These are phyloP conservation scores for Neurospora sp. DNA, from an alignment of 495 filamentous ascomycete genomes.

Conservation along the genomic window DNA sequence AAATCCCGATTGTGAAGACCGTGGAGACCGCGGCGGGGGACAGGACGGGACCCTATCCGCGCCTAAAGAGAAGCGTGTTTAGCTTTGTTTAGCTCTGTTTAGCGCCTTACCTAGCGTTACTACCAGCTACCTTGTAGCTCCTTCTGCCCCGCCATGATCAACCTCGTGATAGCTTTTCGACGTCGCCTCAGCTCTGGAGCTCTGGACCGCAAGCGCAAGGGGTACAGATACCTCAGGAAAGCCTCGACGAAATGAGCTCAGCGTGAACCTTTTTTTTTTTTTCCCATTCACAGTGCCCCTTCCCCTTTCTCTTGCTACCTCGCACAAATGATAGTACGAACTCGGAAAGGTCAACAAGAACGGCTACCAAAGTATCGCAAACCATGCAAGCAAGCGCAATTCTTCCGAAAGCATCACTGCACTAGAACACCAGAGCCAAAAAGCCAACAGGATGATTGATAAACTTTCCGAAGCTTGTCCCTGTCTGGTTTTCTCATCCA, in stretches of 20 bases:
- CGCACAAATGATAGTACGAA: not conserved
- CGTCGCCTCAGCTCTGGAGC: not conserved
- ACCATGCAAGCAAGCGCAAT: not conserved
- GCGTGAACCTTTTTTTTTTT: not conserved
- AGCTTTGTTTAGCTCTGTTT: not conserved
- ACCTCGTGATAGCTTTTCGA: not conserved
- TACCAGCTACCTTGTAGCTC: not conserved
- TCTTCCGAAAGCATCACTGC: not conserved
- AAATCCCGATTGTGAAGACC: not conserved
- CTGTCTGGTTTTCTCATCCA: not conserved
- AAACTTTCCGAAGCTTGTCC: not conserved
- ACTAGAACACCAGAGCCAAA: not conserved
- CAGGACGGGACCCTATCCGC: not conserved
- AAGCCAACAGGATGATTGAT: not conserved
- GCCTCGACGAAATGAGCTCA: not conserved
- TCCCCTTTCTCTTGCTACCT: not conserved
- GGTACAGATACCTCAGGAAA: not conserved
- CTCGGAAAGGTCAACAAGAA: not conserved
- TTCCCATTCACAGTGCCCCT: not conserved
- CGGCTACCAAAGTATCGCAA: not conserved
- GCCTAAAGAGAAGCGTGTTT: not conserved
- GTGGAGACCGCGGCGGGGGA: no score
- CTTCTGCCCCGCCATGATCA: not conserved
- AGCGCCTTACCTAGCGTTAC: not conserved
- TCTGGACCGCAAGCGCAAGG: not conserved